A percentile compares a stretch with the other conserved stretches of the same genome.
Conservation (phyloP, 257 asterid species). For the Verbascum thapsus region DNA sequence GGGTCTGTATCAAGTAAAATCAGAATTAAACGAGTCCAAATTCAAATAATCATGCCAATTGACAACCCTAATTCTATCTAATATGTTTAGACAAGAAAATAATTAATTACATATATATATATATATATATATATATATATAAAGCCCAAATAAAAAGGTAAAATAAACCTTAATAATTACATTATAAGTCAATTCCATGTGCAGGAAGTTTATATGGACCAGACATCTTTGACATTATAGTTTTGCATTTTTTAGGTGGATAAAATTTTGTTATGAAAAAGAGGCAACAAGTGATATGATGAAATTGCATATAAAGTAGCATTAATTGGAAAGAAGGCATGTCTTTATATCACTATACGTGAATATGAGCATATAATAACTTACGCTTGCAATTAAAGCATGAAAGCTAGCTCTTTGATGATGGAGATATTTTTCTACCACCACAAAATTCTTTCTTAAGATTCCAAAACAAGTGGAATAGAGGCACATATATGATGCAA, state of each 20-base stretch:
- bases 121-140: no score
- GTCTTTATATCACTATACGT: slow-evolving; percentile 33
- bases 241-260: slow-evolving; percentile 22
- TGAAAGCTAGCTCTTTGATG: slow-evolving; percentile 18
- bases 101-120: no score
- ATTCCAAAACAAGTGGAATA: slow-evolving; percentile 13
- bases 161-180: no score
- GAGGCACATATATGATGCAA: not conserved
- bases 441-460: slow-evolving; percentile 17
- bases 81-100: no score
- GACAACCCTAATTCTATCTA: no score
- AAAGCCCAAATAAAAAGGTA: no score
- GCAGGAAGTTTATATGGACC: slow-evolving; percentile 17
- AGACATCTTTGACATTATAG: slow-evolving; percentile 20
- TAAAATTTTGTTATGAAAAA: slow-evolving; percentile 28
- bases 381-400: slow-evolving; percentile 39
- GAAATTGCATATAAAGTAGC: slow-evolving; percentile 21
- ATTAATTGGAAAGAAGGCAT: slow-evolving; percentile 12
- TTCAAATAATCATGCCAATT: no score
- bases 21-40: no score
- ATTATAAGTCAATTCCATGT: not conserved
- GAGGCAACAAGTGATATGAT: slow-evolving; percentile 33
- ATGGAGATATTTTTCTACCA: slow-evolving; percentile 39
- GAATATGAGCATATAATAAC: slow-evolving; percentile 13
- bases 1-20: no score